Conservation (phyloP, 306 rosid genomes). For the Calophaca sinica region DNA sequence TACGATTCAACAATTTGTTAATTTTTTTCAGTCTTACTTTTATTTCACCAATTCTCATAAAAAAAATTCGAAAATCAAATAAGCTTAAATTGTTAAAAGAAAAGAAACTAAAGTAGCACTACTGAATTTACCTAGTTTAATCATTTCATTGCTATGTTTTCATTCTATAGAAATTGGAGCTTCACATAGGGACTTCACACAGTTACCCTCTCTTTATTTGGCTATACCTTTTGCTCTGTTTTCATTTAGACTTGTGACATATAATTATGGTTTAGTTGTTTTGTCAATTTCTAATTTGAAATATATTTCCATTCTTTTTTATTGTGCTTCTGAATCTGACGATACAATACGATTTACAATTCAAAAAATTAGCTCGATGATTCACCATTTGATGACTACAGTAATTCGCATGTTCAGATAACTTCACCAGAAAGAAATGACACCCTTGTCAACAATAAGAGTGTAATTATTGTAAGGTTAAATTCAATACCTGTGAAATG, state of each 20-base stretch:
- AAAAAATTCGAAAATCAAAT: not conserved
- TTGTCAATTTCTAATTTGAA: not conserved
- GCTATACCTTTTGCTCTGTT: slow-evolving; percentile 10
- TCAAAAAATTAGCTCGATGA: not conserved
- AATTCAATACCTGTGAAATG: slow-evolving; percentile 76
- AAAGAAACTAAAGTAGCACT: not conserved
- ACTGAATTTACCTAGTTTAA: not conserved
- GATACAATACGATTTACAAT: not conserved
- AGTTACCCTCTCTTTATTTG: not conserved
- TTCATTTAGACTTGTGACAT: not conserved
- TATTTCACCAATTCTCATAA: not conserved
- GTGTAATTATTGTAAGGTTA: slow-evolving; percentile 7
- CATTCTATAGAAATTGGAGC: not conserved
- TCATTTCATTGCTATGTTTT: not conserved
- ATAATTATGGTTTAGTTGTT: not conserved
- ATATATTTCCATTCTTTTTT: not conserved
- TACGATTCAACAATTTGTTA: not conserved
- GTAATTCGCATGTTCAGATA: not conserved
- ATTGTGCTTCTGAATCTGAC: not conserved
- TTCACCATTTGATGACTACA: slow-evolving; percentile 2
- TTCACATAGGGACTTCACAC: not conserved
- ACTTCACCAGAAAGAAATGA: slow-evolving; percentile 3
- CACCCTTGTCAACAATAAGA: not conserved
- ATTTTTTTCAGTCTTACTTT: not conserved
- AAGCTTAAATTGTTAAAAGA: not conserved